phyloP scores from a whole-genome alignment of 2,329 filamentous ascomycete species.

The Blastomyces parvus region DNA sequence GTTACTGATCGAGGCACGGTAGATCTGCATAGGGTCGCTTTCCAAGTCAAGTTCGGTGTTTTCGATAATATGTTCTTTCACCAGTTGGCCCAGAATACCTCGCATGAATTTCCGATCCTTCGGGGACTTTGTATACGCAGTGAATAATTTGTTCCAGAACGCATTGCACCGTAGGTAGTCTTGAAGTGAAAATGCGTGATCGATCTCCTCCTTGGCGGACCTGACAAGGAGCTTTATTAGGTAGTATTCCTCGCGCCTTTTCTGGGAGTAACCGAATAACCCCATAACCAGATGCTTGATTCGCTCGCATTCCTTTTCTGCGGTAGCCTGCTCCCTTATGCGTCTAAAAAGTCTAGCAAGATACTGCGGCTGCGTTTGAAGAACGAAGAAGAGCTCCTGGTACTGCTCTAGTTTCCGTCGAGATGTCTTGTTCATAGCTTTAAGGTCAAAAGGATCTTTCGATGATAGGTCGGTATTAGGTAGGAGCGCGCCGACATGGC shows the following conservation, averaged over 20 bases:
- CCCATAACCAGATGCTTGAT: constrained; percentile 94
- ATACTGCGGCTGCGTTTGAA: constrained; percentile 95
- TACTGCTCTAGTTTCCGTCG: constrained; percentile 92
- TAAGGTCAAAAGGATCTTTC: constrained; percentile 87
- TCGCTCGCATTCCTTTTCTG: constrained; percentile 86
- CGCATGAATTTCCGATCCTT: constrained; percentile 86
- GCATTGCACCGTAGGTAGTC: constrained; percentile 85
- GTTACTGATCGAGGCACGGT: constrained; percentile 90
- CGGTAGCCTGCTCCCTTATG: constrained; percentile 69
- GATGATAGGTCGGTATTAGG: constrained; percentile 83
- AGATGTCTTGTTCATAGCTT: constrained; percentile 94
- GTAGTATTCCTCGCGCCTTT: constrained; percentile 93
- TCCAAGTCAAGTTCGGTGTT: constrained; percentile 86
- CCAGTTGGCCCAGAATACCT: constrained; percentile 71
- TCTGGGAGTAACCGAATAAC: constrained; percentile 93
- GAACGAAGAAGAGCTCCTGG: constrained; percentile 92
- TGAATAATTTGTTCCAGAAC: constrained; percentile 82
- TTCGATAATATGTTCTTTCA: constrained; percentile 87
- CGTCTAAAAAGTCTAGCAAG: constrained; percentile 78
- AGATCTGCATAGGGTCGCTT: constrained; percentile 95
- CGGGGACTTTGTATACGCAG: constrained; percentile 81
- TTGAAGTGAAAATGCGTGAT: constrained; percentile 60
- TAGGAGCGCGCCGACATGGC: constrained; percentile 72
- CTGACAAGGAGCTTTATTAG: constrained; percentile 77
- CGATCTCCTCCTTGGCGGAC: constrained; percentile 78